Base-by-base conservation (phyloP, 2,329 filamentous ascomycete genomes). In the Penicillium nordicum region DNA sequence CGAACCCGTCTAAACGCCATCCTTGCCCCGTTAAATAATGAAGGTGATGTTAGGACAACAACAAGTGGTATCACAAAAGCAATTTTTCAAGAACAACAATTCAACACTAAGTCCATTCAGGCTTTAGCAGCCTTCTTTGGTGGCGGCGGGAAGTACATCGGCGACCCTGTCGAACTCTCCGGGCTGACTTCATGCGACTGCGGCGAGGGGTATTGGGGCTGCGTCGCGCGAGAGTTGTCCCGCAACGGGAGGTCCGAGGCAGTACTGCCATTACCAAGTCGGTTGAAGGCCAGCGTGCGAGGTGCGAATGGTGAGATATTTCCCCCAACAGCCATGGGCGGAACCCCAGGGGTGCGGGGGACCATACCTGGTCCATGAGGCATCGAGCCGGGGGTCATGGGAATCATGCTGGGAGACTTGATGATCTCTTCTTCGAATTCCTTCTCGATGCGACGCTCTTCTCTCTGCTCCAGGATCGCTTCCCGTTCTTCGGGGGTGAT, bases 61-160 rank as follows among this genome's bases (percentile, higher is more conserved):
- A 52, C 12, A 46, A 41, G 16, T 56, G 53, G 53, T 56, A 56
- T 52, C 53, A 56, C 42, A 52, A 54, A 50, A 50, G 36, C 44
- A 43, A 43, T 38, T 11, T 46, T n/a, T 37, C 45, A 23, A 16
- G 7, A 23, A 42, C 14, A 51, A 45, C 21, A 30, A 40, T 25
- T 32, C 14, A 45, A 27, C 21, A 2, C 11, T 8, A 12, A 40
- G 7, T 9, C 25, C 51, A 44, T 27, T 67, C 46, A 70, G n/a
- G 55, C 58, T 42, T 67, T 73, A 7, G 53, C 44, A 14, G 72
- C 69, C 62, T 75, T 75, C 58, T 74, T 76, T 11, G 75, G 75
- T 10, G 76, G 75, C 21, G 76, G 76, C 9, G 75, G 75, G 64
- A 78, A 78, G 57, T 77, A 77, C 59, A 75, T 74, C 29, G 58